phyloP scores from a whole-genome alignment of 2,329 filamentous ascomycete genomes.

The Aspergillus nomiae region DNA sequence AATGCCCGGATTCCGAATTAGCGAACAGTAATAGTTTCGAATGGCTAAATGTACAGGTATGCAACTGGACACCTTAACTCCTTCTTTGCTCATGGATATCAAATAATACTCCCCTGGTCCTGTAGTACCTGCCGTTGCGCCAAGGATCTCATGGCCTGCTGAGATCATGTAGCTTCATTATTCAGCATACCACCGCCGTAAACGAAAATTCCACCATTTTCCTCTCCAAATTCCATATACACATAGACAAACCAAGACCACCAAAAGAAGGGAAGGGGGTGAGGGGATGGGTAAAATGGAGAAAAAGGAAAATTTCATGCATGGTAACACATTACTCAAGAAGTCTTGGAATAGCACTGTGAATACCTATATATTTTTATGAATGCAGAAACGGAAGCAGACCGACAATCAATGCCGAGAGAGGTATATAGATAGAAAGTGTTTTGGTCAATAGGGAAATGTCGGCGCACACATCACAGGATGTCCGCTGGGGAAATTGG shows the following conservation, averaged over 20 bases:
- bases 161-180: conserved; percentile 3
- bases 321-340: conserved; percentile 8
- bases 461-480: conserved; percentile 32
- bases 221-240: neutral
- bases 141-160: conserved; percentile 10
- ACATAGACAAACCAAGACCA: neutral
- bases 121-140: conserved; percentile 9
- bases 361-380: conserved; percentile 1
- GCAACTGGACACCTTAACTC: conserved; percentile 12
- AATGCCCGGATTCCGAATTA: neutral
- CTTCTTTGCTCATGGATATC: conserved; percentile 15
- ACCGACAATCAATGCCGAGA: conserved; percentile 26
- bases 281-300: neutral
- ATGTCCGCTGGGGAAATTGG: conserved; percentile 25
- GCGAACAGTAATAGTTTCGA: neutral
- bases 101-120: neutral
- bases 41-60: conserved; percentile 4
- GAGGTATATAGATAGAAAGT: conserved; percentile 23
- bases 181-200: neutral
- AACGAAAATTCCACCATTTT: neutral
- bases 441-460: conserved; percentile 28
- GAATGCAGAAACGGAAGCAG: neutral
- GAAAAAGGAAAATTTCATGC: conserved; percentile 3
- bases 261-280: neutral
- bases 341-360: neutral